Conservation (phyloP, 495 filamentous ascomycete species). For the Cetradonia linearis region DNA sequence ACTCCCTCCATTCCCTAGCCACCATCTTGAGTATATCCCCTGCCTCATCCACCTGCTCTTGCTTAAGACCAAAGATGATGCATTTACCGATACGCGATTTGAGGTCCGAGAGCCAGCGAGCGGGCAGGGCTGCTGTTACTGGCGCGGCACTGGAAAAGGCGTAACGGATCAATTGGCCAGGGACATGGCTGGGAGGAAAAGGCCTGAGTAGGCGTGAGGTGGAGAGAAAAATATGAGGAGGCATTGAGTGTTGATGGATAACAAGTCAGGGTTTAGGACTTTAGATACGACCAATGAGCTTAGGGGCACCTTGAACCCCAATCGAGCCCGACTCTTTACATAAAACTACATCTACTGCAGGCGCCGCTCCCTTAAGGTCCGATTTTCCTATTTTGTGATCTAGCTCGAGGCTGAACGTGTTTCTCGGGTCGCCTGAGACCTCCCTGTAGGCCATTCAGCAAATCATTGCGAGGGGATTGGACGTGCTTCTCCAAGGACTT, state of each 20-base stretch:
- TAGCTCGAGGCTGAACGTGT: no score
- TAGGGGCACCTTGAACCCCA: no score
- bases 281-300: no score
- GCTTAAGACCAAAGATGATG: slow-evolving; percentile 63
- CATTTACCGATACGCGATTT: slow-evolving; percentile 71
- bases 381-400: no score
- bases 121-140: slow-evolving; percentile 18
- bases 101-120: slow-evolving; percentile 68
- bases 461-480: no score
- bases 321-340: no score
- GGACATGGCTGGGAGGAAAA: background rate
- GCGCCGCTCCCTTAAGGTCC: no score
- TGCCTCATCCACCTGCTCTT: slow-evolving; percentile 50
- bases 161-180: background rate
- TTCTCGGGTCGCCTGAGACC: no score
- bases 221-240: background rate
- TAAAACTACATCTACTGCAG: no score
- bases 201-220: slow-evolving; percentile 18
- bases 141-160: background rate
- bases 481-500: no score
- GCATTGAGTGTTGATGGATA: background rate
- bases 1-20: slow-evolving; percentile 62
- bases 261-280: no score
- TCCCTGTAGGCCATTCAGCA: no score
- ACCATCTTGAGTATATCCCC: slow-evolving; percentile 51